Percentiles rank a stretch among this genome's conserved stretches.
Conservation (phyloP, 176 grass and related monocot genomes). For the Triticum monococcum region DNA sequence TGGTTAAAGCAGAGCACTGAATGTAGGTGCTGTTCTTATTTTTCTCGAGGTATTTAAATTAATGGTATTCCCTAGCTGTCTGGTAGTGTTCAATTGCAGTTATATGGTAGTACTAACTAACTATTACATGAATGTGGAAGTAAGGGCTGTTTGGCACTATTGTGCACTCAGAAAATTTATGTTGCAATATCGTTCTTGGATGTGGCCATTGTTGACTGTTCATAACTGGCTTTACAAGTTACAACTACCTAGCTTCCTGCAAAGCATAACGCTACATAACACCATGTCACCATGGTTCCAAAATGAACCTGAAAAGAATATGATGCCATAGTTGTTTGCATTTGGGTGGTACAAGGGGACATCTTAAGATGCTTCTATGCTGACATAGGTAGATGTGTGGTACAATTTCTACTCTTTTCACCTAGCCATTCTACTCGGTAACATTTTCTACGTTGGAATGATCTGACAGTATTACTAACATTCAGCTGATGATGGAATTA, state of each 20-base stretch:
- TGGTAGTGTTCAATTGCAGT: slow-evolving; percentile 2
- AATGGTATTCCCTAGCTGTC: not conserved
- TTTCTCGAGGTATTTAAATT: not conserved
- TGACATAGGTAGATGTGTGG: slow-evolving; percentile 10
- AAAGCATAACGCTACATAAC: not conserved
- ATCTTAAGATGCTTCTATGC: not conserved
- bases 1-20: not conserved
- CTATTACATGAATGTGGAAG: not conserved
- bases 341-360: not conserved
- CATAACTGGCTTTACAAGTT: not conserved
- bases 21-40: not conserved
- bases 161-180: not conserved
- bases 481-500: slow-evolving; percentile 21
- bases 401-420: not conserved
- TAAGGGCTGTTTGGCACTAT: not conserved
- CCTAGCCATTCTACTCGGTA: not conserved
- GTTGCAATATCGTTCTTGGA: not conserved
- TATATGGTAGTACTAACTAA: not conserved
- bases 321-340: not conserved
- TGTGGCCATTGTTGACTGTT: not conserved
- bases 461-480: not conserved
- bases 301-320: slow-evolving; percentile 4
- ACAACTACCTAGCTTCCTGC: slow-evolving; percentile 7
- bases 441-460: not conserved
- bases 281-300: not conserved